These are phyloP conservation scores for Pleurotus cornucopiae DNA, from an alignment of 768 basidiomycete genomes.

Conservation along the genomic window DNA sequence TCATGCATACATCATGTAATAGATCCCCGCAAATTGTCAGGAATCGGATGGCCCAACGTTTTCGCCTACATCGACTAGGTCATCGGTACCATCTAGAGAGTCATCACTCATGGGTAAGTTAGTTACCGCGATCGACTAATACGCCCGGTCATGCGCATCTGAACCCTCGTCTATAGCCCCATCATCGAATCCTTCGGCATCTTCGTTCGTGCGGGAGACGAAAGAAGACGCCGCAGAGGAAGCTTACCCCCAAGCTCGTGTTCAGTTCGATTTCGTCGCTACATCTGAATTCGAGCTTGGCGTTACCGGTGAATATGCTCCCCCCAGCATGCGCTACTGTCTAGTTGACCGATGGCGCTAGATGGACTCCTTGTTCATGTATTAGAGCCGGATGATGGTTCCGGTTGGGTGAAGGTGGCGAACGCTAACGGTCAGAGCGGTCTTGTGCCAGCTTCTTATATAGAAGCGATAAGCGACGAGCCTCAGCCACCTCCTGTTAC, in stretches of 20 bases:
- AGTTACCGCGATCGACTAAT: too few relatives aligned
- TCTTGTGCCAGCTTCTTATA: constrained; percentile 82
- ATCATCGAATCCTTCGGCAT: constrained; percentile 39
- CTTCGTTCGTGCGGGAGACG: constrained; percentile 48
- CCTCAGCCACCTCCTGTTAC: constrained; percentile 8
- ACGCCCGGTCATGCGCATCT: too few relatives aligned
- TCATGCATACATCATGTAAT: not conserved
- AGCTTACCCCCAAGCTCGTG: constrained; percentile 48
- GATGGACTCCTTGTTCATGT: constrained; percentile 65
- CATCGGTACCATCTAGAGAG: constrained; percentile 20
- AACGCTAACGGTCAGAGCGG: constrained; percentile 58
- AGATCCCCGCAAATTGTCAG: constrained; percentile 76
- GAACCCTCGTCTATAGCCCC: not conserved
- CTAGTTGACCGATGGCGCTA: constrained; percentile 21
- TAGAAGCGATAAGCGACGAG: constrained; percentile 37
- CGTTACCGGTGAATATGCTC: constrained; percentile 43
- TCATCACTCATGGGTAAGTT: constrained; percentile 2
- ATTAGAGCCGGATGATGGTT: constrained; percentile 79
- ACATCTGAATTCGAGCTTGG: constrained; percentile 76
- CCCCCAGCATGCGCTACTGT: not conserved
- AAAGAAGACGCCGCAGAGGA: constrained; percentile 36
- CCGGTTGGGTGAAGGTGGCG: constrained; percentile 80
- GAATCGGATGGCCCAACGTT: constrained; percentile 20
- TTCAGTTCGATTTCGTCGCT: constrained; percentile 71
- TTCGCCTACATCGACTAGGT: constrained; percentile 15